Evolutionary conservation across 179 eudicot genomes (phyloP), one percentile per base, ranked within the genome.

Genomic region (Actinidia arguta): DNA sequence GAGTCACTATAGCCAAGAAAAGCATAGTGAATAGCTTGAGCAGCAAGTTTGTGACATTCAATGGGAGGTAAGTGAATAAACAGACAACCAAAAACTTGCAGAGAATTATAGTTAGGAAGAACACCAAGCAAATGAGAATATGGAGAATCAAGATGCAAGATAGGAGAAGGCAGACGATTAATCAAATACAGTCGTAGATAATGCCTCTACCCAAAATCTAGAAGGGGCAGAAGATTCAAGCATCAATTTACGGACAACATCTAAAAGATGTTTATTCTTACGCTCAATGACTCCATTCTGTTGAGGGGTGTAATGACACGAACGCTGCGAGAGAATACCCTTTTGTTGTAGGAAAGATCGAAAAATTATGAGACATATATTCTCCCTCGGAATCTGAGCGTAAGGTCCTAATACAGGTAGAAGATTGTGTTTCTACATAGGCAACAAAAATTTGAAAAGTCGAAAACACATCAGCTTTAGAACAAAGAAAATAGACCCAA

Each of bases 401-500:
- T 31, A 82, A 18, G 2, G 64, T 39, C 11, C 75, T 82, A 31
- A 82, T 48, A 39, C 8, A 3, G 2, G 61, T 75, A 12, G 84
- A 82, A 51, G 75, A 58, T n/a, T 82, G 73, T 1, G 1, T 74
- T 14, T 74, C 61, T 8, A 42, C 36, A 42, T 14, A 39, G 6
- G 67, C 39, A 25, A 31, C 27, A 80, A 52, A 80, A 1, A 1
- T 39, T 27, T 52, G 59, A 14, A 72, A 73, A 5, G 25, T 17
- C 1, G 76, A 80, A 66, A 82, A 82, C 50, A 74, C 79, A 25
- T 76, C 48, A 25, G 16, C 16, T 56, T 82, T 82, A 13, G 76
- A 56, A 42, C 50, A 47, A 1, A 83, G 76, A 47, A 83, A 83
- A 56, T 78, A 83, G 4, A 69, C 17, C 82, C 85, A 77, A 24